Evolutionary conservation across 2,329 filamentous ascomycete genomes (phyloP).

Genomic region (Claviceps maximensis): DNA sequence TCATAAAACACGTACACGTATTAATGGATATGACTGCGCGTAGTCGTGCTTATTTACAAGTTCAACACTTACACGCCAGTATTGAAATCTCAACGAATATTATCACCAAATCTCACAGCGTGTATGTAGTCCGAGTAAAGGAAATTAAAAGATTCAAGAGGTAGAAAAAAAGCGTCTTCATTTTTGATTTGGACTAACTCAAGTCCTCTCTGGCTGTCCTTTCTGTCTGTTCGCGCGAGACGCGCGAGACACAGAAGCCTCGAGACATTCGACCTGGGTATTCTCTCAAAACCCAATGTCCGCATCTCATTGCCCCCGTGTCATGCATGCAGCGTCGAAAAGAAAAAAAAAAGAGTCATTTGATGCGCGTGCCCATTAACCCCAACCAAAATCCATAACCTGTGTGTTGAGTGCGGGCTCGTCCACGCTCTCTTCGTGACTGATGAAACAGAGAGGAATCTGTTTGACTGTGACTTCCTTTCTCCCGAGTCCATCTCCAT

Average conservation of each 20-base stretch:
- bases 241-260: slow-evolving; percentile 10
- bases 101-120: not conserved
- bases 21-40: not conserved
- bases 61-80: no score
- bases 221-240: slow-evolving; percentile 11
- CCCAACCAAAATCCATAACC: slow-evolving; percentile 24
- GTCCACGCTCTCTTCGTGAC: slow-evolving; percentile 17
- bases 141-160: no score
- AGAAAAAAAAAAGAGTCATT: slow-evolving; percentile 17
- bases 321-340: slow-evolving; percentile 10
- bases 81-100: not conserved
- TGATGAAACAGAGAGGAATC: slow-evolving; percentile 20
- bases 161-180: slow-evolving; percentile 1
- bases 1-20: no score
- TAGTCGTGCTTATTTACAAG: not conserved
- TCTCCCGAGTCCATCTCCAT: slow-evolving; percentile 20
- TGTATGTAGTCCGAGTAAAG: no score
- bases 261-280: not conserved
- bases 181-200: slow-evolving; percentile 26
- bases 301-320: not conserved
- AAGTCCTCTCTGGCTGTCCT: slow-evolving; percentile 26
- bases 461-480: slow-evolving; percentile 20
- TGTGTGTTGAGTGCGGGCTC: slow-evolving; percentile 22
- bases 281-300: not conserved
- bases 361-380: slow-evolving; percentile 17